A percentile compares a stretch with the other conserved stretches of the same genome.
Evolutionary conservation across 129 eudicot genomes (phyloP).

Genomic region (Flaveria brownii): DNA sequence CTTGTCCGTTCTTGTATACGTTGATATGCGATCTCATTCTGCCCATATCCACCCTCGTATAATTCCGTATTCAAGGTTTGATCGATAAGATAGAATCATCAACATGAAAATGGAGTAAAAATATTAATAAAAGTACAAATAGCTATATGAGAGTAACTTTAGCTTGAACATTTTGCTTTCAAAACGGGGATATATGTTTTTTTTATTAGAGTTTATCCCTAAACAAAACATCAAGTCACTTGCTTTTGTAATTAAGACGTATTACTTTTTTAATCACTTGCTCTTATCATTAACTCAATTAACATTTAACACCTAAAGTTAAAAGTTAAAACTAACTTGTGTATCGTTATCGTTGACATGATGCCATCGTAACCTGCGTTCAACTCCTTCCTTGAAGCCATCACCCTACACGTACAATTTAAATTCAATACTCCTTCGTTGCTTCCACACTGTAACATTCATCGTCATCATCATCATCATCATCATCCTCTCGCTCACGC

Average conservation of each 20-base stretch:
- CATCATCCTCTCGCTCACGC: constrained; percentile 14
- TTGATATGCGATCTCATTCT: too few relatives aligned
- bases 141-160: too few relatives aligned
- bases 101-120: too few relatives aligned
- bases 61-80: too few relatives aligned
- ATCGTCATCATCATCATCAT: constrained; percentile 23
- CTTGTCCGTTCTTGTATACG: too few relatives aligned
- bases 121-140: too few relatives aligned
- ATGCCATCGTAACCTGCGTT: not conserved
- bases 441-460: constrained; percentile 23
- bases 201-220: not conserved
- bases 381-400: not conserved
- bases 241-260: not conserved
- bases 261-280: not conserved
- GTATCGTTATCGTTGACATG: constrained; percentile 15
- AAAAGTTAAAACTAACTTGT: too few relatives aligned
- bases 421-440: constrained; percentile 3
- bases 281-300: too few relatives aligned
- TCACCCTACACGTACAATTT: constrained; percentile 25
- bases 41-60: too few relatives aligned
- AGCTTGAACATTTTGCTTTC: not conserved
- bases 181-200: not conserved
- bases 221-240: not conserved
- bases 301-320: too few relatives aligned
- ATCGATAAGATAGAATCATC: too few relatives aligned